Conservation (phyloP, 2,329 filamentous ascomycete species). For the Alternaria sp. region DNA sequence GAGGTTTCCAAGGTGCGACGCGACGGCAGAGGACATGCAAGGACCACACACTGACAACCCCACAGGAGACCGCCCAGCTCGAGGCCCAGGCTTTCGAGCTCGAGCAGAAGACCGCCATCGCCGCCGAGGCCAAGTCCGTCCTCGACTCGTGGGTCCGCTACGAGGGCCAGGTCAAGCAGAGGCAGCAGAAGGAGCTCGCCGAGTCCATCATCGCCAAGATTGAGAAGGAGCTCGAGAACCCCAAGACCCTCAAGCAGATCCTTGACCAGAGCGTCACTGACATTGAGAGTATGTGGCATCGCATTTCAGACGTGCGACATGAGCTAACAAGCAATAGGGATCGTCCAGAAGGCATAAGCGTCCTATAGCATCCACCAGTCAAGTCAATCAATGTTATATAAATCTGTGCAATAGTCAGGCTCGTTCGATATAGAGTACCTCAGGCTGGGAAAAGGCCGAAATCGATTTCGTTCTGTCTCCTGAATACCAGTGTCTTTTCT, state of each 20-base stretch:
- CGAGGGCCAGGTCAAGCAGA: constrained; percentile 97
- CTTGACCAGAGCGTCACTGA: constrained; percentile 95
- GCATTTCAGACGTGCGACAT: too few relatives aligned
- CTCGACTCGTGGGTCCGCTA: constrained; percentile 99
- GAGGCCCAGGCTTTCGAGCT: constrained; percentile 97
- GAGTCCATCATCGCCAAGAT: constrained; percentile 95
- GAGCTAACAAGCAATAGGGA: constrained; percentile 39
- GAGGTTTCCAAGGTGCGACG: constrained; percentile 90
- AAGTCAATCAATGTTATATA: constrained; percentile 48
- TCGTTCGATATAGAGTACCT: constrained; percentile 44
- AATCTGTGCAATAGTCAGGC: constrained; percentile 51
- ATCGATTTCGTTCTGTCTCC: constrained; percentile 29
- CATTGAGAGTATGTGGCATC: constrained; percentile 79
- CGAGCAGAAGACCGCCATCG: constrained; percentile 93
- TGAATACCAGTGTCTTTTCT: neutral
- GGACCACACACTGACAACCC: constrained; percentile 31
- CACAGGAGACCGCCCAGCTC: constrained; percentile 91
- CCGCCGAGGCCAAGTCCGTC: constrained; percentile 90
- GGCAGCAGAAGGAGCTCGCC: constrained; percentile 96
- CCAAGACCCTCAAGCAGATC: constrained; percentile 96
- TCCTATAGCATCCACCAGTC: constrained; percentile 34
- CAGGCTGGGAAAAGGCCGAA: constrained; percentile 34
- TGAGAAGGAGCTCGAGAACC: constrained; percentile 97
- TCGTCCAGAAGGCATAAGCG: constrained; percentile 50
- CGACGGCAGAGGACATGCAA: constrained; percentile 23